Evolutionary conservation across 2,329 filamentous ascomycete species (phyloP).

Genomic region (Aureobasidium lini): DNA sequence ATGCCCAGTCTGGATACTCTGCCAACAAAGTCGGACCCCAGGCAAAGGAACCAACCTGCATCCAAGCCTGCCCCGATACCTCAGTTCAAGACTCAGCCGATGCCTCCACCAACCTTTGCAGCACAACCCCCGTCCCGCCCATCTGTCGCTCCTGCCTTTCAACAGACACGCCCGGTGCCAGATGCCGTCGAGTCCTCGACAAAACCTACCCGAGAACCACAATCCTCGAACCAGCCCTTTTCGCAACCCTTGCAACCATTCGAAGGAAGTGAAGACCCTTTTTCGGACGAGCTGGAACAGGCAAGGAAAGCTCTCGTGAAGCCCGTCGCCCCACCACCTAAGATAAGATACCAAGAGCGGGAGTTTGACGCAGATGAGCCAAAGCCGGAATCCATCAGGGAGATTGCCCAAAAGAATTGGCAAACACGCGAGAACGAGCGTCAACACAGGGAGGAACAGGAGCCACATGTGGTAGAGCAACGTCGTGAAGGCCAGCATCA

Average conservation of each 20-base stretch:
- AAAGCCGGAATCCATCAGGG: neutral
- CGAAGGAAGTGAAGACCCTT: neutral
- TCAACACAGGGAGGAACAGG: neutral
- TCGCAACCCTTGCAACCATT: neutral
- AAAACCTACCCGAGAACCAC: neutral
- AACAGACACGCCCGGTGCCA: neutral
- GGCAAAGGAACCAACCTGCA: neutral
- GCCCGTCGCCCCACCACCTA: neutral
- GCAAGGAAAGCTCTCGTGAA: neutral
- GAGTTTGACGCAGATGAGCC: neutral
- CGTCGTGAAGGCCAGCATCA: neutral
- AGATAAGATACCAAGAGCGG: neutral
- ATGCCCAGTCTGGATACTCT: neutral
- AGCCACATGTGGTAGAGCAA: neutral
- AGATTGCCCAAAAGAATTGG: neutral
- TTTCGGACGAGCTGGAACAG: neutral
- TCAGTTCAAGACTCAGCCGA: neutral
- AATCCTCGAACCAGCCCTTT: neutral
- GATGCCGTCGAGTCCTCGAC: neutral
- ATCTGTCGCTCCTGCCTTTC: neutral
- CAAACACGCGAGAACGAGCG: neutral
- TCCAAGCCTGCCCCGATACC: neutral
- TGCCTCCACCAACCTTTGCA: neutral
- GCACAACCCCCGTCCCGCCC: neutral
- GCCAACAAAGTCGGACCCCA: neutral